phyloP scores from a whole-genome alignment of 2,329 filamentous ascomycete species.

The Pestalotiopsis sp. region DNA sequence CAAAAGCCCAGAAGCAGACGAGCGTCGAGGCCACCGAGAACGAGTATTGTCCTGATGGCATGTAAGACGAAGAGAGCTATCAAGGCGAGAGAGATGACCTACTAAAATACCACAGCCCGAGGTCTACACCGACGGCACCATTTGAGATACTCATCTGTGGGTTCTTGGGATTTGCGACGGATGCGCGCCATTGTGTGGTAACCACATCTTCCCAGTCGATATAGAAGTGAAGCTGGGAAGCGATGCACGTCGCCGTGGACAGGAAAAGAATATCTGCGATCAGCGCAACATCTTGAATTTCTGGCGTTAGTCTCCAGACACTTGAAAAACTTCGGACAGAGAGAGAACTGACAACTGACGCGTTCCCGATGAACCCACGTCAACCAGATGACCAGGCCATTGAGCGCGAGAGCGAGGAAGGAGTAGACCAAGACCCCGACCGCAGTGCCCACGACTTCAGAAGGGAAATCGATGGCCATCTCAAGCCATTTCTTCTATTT shows the following conservation, averaged over 20 bases:
- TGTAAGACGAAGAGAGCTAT: too few species aligned
- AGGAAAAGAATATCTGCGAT: conserved; percentile 20
- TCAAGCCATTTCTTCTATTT: neutral
- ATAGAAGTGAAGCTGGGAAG: conserved; percentile 20
- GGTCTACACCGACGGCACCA: conserved; percentile 17
- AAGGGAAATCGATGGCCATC: conserved; percentile 17
- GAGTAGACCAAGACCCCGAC: conserved; percentile 20
- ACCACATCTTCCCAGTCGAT: conserved; percentile 16
- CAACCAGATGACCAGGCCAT: conserved; percentile 20
- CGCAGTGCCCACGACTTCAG: conserved; percentile 17
- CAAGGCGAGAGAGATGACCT: neutral
- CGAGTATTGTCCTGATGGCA: conserved; percentile 12
- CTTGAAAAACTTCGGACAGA: neutral
- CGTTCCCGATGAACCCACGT: conserved; percentile 22
- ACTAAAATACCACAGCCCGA: conserved; percentile 23
- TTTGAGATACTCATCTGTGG: conserved; percentile 21
- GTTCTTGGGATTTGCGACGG: conserved; percentile 13
- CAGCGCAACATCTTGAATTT: conserved; percentile 19
- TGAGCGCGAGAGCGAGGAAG: conserved; percentile 13
- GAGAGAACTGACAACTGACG: conserved; percentile 18
- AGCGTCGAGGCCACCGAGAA: conserved; percentile 18
- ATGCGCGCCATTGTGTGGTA: conserved; percentile 17
- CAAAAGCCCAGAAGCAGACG: conserved; percentile 22
- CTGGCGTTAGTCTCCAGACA: neutral
- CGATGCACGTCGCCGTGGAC: conserved; percentile 17